Evolutionary conservation across 805 yeast genomes (phyloP), one percentile per base, ranked within the genome.

Genomic region (Starmerella etchellsii): DNA sequence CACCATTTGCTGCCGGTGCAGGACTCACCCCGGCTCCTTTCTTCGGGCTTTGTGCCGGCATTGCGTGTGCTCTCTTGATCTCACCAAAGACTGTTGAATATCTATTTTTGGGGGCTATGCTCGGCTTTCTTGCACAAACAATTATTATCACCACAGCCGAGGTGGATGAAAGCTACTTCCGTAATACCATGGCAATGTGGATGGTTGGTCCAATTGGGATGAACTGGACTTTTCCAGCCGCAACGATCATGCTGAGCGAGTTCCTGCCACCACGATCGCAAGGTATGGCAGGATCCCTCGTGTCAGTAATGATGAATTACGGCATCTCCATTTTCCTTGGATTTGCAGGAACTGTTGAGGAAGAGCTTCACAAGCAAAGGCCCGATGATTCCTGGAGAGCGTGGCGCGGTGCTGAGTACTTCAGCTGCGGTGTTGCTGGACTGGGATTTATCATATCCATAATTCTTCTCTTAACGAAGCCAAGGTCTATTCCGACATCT

Each of bases 141-240:
- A 53, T 71, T 0, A 62, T 78, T 61, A 59, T 74, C 16, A 68
- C 76, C 2, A 62, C 71, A 0, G 65, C 73, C 37, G 83, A 83
- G 0, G 66, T 69, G 1, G 48, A 69, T 40, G 81, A 79, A 53
- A 61, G 69, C 0, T 81, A 69, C 54, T 81, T 74, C 70, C 62
- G 68, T 8, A 65, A 75, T 53, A 57, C 71, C 2, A 66, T 81
- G 48, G 74, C 76, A 6, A 67, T 69, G 15, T 65, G 70, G 66
- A 48, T 75, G 13, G 57, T 79, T 7, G 60, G 73, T 3, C 69
- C 78, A 14, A 76, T 76, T 65, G 91, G 84, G 3, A 78, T 80
- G 84, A 87, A 80, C 56, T 62, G 76, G 55, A 74, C 81, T 23
- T 80, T 79, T 56, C 87, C 88, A 0, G 76, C 85, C 1, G 76